phyloP scores from a whole-genome alignment of 225 moss, liverwort and hornwort species.

The Bryum argenteum region DNA sequence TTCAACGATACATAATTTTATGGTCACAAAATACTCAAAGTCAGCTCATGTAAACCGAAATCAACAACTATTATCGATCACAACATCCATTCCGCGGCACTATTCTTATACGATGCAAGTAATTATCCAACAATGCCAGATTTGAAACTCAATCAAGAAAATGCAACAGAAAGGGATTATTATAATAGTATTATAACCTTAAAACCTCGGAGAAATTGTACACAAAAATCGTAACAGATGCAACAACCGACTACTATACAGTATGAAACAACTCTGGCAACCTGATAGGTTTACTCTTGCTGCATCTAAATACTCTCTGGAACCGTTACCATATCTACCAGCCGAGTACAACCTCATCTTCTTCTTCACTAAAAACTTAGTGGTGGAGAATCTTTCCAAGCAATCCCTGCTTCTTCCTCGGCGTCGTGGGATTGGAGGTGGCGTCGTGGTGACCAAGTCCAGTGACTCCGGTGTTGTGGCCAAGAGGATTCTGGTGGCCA shows the following conservation, averaged over 20 bases:
- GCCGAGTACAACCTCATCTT: background rate
- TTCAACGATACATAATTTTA: too few relatives aligned
- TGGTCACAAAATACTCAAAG: too few relatives aligned
- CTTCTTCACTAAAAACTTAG: background rate
- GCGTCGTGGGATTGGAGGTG: background rate
- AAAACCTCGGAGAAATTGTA: background rate
- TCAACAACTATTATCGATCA: too few relatives aligned
- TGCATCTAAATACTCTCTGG: background rate
- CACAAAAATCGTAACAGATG: background rate
- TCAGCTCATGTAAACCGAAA: too few relatives aligned
- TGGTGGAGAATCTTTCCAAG: conserved; percentile 33
- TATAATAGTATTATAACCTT: background rate
- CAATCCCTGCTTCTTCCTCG: conserved; percentile 32
- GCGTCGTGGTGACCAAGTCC: background rate
- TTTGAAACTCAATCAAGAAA: too few relatives aligned
- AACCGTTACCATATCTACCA: background rate
- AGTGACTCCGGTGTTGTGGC: background rate
- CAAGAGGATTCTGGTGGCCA: background rate
- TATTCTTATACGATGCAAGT: too few relatives aligned
- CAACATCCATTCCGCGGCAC: too few relatives aligned
- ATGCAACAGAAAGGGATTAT: background rate
- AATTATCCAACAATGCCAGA: too few relatives aligned
- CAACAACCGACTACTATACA: background rate
- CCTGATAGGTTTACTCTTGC: background rate
- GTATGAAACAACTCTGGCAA: background rate